Base-by-base conservation (phyloP, 441 rosid species). In the Eutrema salsugineum region DNA sequence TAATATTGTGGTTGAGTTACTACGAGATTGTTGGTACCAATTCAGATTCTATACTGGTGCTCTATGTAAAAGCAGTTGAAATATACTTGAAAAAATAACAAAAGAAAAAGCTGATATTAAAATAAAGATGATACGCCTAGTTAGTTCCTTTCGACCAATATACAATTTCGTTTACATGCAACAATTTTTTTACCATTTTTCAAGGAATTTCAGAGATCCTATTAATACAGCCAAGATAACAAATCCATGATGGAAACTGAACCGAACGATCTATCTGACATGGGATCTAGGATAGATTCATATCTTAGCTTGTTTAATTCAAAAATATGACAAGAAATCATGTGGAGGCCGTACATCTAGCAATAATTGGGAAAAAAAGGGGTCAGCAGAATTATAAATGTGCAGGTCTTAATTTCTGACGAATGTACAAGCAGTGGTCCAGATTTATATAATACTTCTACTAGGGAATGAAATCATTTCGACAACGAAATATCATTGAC, bases 381-480 rank as follows among this genome's bases (percentile, higher is more conserved):
- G 62, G 71, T 69, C 79, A 76, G 76, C 47, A 48, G 75, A 64
- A 64, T 57, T 65, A 65, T 70, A 73, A 80, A 76, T 83, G 78
- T 43, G 57, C 74, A 65, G 56, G 78, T 48, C 64, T 50, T 59
- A 71, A 58, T 56, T 76, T 77, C 81, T 83, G 80, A 81, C 78
- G 63, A 53, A 60, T 71, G 71, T 65, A 65, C 56, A 78, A 63
- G 40, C 57, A 51, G 87, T 88, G 96, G 93, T 86, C 93, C 91
- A 66, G 32, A 63, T 48, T 39, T 64, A 30, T 42, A 70, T 39
- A 68, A 76, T 38, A 71, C 66, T 71, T 58, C 78, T 71, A 55
- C 72, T 74, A 68, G 80, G 69, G 77, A 75, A 71, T 83, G 83
- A 83, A 86, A 85, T 87, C 77, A 83, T 83, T 83, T 79, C 70